Conservation (phyloP, 2,329 filamentous ascomycete genomes). For the Sporothrix mexicana region DNA sequence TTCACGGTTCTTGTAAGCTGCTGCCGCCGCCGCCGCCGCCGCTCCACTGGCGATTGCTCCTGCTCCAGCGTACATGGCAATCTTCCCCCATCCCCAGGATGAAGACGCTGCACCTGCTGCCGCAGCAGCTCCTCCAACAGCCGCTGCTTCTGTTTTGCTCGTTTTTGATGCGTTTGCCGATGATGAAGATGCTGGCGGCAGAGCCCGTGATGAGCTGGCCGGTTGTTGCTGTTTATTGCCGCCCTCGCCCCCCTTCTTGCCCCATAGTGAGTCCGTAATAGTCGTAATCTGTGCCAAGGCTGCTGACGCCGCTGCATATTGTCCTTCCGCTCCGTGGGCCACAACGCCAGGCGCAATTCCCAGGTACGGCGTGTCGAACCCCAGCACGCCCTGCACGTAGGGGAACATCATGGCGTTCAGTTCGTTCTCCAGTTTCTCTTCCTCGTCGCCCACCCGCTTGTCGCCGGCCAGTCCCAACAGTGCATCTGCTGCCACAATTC, state of each 20-base stretch:
- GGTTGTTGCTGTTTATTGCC: background rate
- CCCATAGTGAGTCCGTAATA: constrained; percentile 72
- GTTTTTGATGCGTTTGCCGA: background rate
- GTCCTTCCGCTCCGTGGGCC: constrained; percentile 84
- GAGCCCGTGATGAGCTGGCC: background rate
- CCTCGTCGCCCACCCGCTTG: constrained; percentile 53
- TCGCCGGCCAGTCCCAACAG: constrained; percentile 72
- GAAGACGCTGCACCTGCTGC: background rate
- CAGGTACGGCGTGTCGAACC: constrained; percentile 93
- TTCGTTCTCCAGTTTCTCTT: constrained; percentile 41
- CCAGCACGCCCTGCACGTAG: constrained; percentile 85
- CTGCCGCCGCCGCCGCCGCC: constrained; percentile 79
- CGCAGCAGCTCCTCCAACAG: constrained; percentile 35
- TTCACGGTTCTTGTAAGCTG: constrained; percentile 84
- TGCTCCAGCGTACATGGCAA: constrained; percentile 85
- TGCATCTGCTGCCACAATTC: constrained; percentile 91
- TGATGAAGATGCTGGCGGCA: background rate
- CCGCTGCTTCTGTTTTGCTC: background rate
- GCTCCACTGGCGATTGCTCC: constrained; percentile 63
- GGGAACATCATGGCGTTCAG: constrained; percentile 84
- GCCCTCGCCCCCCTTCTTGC: constrained; percentile 41
- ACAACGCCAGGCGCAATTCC: constrained; percentile 81
- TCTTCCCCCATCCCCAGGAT: constrained; percentile 81
- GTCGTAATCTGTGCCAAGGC: constrained; percentile 71
- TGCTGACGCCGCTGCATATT: constrained; percentile 75